Evolutionary conservation across 2,329 filamentous ascomycete genomes (phyloP).

Genomic region (Coniella lustricola): DNA sequence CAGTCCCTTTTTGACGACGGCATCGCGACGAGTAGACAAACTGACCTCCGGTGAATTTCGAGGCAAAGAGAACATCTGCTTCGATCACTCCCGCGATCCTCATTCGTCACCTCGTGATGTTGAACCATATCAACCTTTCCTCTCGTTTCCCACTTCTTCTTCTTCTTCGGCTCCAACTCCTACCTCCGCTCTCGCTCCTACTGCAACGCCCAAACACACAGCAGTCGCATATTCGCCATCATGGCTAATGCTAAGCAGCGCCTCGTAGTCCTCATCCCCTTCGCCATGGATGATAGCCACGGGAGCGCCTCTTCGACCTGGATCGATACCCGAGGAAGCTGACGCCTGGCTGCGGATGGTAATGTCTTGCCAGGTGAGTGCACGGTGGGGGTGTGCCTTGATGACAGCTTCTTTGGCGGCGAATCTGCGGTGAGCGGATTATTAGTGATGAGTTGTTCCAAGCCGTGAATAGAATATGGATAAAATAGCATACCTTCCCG

Average conservation of each 20-base stretch:
- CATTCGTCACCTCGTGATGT: no score
- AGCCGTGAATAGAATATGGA: no score
- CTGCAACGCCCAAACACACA: conserved; percentile 46
- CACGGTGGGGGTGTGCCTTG: conserved; percentile 59
- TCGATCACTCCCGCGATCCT: no score
- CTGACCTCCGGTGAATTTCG: no score
- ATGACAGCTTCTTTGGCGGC: conserved; percentile 70
- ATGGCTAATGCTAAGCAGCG: conserved; percentile 75
- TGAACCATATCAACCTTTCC: no score
- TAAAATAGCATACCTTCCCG: conserved; percentile 32
- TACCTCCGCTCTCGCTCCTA: background rate
- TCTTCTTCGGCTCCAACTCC: conserved; percentile 19
- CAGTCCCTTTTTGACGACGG: no score
- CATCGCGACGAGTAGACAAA: no score
- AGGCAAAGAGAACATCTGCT: no score
- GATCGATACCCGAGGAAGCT: conserved; percentile 1
- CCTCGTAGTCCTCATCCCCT: conserved; percentile 32
- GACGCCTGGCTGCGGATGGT: conserved; percentile 26
- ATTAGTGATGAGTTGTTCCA: background rate
- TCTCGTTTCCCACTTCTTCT: background rate
- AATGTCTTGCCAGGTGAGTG: conserved; percentile 57
- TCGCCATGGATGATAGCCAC: conserved; percentile 17
- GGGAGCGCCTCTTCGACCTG: conserved; percentile 6
- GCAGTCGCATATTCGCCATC: conserved; percentile 77
- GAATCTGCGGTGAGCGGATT: conserved; percentile 36